Percentiles rank a stretch among this genome's conserved stretches.
Evolutionary conservation across 2,329 filamentous ascomycete genomes (phyloP).

Genomic region (Cercospora brassicicola): DNA sequence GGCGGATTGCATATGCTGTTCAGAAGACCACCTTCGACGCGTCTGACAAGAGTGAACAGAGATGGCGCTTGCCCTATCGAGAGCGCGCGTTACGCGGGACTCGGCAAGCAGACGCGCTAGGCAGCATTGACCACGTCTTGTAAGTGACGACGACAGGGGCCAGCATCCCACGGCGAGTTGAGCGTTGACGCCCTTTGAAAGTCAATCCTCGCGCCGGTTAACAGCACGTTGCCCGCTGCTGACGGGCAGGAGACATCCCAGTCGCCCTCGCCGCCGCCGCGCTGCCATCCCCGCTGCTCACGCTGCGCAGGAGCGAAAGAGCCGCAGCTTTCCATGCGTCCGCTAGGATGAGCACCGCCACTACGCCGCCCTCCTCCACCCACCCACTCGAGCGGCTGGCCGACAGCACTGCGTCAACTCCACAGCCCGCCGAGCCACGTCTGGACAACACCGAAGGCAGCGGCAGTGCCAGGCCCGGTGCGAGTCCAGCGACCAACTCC

Average conservation of each 20-base stretch:
- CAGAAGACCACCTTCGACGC: neutral
- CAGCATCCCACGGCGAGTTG: neutral
- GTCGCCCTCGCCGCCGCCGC: neutral
- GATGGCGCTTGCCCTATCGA: neutral
- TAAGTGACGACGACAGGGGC: neutral
- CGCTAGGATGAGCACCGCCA: conserved; percentile 3
- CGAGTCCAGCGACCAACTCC: conserved; percentile 2
- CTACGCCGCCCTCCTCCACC: neutral
- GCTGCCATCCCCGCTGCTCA: neutral
- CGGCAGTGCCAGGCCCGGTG: neutral
- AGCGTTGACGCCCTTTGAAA: neutral
- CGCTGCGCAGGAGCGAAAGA: neutral
- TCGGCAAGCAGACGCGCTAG: neutral
- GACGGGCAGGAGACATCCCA: neutral
- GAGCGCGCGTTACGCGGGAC: neutral
- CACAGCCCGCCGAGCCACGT: neutral
- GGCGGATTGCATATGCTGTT: neutral
- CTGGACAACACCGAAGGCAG: neutral
- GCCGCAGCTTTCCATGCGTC: neutral
- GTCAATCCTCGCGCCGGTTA: neutral
- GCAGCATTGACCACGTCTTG: neutral
- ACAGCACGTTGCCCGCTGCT: neutral
- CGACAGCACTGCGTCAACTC: neutral
- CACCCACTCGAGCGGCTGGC: neutral
- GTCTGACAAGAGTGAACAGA: neutral